A percentile compares a stretch with the other conserved stretches of the same genome.
Evolutionary conservation across 768 basidiomycete genomes (phyloP).

Genomic region (Russula dissimulans): DNA sequence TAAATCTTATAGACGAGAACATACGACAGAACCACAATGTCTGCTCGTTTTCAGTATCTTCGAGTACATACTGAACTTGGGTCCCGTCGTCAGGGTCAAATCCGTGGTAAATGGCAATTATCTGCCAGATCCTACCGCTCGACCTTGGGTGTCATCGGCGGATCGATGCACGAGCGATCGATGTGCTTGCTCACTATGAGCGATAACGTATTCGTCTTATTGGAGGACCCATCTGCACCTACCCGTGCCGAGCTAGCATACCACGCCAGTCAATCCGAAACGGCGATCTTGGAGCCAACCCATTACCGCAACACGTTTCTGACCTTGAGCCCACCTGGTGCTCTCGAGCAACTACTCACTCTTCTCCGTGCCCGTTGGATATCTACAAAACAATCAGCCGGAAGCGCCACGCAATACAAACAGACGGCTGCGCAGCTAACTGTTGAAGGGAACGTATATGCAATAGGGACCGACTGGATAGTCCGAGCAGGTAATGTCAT

Average conservation of each 20-base stretch:
- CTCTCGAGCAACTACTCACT: conserved; percentile 62
- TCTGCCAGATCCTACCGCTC: conserved; percentile 69
- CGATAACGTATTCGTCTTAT: conserved; percentile 67
- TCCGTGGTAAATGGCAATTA: conserved; percentile 58
- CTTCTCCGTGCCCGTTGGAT: conserved; percentile 74
- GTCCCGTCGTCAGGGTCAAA: conserved; percentile 39
- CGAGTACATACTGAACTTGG: conserved; percentile 16
- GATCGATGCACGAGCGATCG: conserved; percentile 49
- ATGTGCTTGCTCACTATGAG: conserved; percentile 76
- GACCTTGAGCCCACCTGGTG: conserved; percentile 63
- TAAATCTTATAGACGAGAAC: conserved; percentile 61
- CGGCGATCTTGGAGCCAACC: conserved; percentile 26
- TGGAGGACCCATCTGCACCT: conserved; percentile 70
- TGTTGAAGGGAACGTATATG: conserved; percentile 65
- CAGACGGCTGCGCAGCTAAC: conserved; percentile 51
- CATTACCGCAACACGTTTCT: conserved; percentile 74
- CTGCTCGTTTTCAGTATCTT: conserved; percentile 22
- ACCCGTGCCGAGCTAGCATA: conserved; percentile 52
- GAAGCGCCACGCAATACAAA: conserved; percentile 37
- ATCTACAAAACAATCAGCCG: conserved; percentile 36
- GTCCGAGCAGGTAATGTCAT: conserved; percentile 73
- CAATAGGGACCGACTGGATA: conserved; percentile 75
- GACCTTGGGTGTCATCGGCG: conserved; percentile 47
- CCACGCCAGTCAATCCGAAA: conserved; percentile 22
- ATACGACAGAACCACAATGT: conserved; percentile 63